Percentiles rank a stretch among this genome's conserved stretches.
These are phyloP conservation scores for Pyrenophora tritici-repentis DNA, from an alignment of 2,329 filamentous ascomycete genomes.

Conservation along the genomic window DNA sequence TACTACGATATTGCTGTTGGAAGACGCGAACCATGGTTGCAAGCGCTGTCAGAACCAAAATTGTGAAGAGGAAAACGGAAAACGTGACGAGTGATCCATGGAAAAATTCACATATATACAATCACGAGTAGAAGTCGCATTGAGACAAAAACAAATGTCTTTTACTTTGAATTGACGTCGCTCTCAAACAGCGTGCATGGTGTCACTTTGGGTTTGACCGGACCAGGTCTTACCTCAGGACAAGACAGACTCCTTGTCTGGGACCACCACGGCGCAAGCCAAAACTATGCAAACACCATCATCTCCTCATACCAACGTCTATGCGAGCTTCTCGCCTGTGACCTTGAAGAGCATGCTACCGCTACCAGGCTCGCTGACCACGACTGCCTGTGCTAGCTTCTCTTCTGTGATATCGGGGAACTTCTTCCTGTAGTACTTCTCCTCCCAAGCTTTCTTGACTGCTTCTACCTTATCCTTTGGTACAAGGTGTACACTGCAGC, in stretches of 20 bases:
- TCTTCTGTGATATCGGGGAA: conserved; percentile 71
- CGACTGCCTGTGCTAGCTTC: conserved; percentile 77
- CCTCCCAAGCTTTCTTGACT: conserved; percentile 77
- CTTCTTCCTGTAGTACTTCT: conserved; percentile 79
- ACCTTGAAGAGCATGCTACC: conserved; percentile 57
- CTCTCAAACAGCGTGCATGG: background rate
- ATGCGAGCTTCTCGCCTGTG: conserved; percentile 38
- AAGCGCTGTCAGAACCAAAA: too few species aligned
- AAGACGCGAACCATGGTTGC: too few species aligned
- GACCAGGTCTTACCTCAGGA: background rate
- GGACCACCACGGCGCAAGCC: background rate
- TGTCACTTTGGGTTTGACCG: background rate
- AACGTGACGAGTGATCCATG: background rate
- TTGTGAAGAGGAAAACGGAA: background rate
- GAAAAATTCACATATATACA: background rate
- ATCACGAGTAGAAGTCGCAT: background rate
- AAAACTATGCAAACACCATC: background rate
- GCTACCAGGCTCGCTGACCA: conserved; percentile 84
- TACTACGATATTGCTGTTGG: too few species aligned
- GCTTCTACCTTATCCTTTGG: conserved; percentile 78
- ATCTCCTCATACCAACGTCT: background rate
- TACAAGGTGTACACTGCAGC: conserved; percentile 92
- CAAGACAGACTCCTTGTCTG: too few species aligned
- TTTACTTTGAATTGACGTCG: background rate
- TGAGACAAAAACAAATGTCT: background rate